Conservation (phyloP, 768 basidiomycete species). For the Leucosporidium scottii region DNA sequence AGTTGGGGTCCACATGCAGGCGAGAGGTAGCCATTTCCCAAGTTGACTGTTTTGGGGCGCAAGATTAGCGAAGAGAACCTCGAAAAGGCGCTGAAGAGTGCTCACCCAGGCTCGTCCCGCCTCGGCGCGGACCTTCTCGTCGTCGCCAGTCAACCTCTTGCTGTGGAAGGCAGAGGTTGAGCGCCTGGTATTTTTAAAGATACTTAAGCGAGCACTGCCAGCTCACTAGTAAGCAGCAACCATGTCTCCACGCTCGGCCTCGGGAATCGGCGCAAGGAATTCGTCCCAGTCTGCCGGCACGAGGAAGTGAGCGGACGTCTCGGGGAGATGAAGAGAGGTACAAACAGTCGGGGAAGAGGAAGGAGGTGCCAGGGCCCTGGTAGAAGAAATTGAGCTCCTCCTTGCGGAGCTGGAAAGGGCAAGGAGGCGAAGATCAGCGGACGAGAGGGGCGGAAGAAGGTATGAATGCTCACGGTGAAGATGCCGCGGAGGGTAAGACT, state of each 20-base stretch:
- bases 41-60: not conserved
- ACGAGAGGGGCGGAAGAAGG: not conserved
- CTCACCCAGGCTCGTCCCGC: slow-evolving; percentile 31
- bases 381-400: slow-evolving; percentile 88
- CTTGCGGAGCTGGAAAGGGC: slow-evolving; percentile 11
- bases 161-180: slow-evolving; percentile 40
- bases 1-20: slow-evolving; percentile 60
- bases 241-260: slow-evolving; percentile 69
- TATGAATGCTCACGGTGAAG: slow-evolving; percentile 63
- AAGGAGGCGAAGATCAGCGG: not conserved
- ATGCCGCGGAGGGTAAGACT: slow-evolving; percentile 75
- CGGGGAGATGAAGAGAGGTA: not conserved
- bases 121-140: slow-evolving; percentile 24
- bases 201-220: slow-evolving; percentile 49
- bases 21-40: slow-evolving; percentile 70
- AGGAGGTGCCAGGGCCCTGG: slow-evolving; percentile 48
- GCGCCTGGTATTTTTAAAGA: too few species aligned
- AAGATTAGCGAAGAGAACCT: not conserved
- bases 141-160: slow-evolving; percentile 29
- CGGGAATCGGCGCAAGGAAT: slow-evolving; percentile 71
- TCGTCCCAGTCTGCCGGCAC: slow-evolving; percentile 77
- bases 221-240: slow-evolving; percentile 66
- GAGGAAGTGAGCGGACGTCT: not conserved
- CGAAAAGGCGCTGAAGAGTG: not conserved
- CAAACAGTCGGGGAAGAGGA: slow-evolving; percentile 32